phyloP scores from a whole-genome alignment of 2,329 filamentous ascomycete species.

The Neoarthrinium moseri region DNA sequence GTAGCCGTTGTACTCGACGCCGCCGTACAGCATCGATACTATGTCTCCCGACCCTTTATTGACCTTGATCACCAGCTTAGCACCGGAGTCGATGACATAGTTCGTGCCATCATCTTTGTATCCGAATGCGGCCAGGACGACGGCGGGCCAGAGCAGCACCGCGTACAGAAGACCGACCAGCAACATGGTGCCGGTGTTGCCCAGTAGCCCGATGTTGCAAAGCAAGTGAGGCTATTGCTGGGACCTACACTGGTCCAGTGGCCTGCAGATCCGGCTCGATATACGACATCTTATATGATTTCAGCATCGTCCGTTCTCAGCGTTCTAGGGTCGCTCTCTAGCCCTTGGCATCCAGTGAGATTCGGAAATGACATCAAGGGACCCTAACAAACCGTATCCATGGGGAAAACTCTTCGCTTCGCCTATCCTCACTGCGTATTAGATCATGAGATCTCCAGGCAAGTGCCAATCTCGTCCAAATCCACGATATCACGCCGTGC shows the following conservation, averaged over 20 bases:
- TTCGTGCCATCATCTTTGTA: conserved; percentile 36
- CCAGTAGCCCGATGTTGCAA: background rate
- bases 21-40: conserved; percentile 22
- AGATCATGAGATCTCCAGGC: background rate
- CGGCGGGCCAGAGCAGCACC: conserved; percentile 24
- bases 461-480: background rate
- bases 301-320: background rate
- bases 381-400: too few species aligned
- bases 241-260: background rate
- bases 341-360: background rate
- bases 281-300: background rate
- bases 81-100: conserved; percentile 35
- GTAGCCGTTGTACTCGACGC: conserved; percentile 13
- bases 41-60: conserved; percentile 34
- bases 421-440: background rate
- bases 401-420: background rate
- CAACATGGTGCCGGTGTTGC: conserved; percentile 20
- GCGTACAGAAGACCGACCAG: conserved; percentile 22
- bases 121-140: conserved; percentile 35
- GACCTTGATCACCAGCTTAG: conserved; percentile 31
- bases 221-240: too few species aligned
- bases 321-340: background rate
- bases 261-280: background rate
- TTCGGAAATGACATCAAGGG: too few species aligned
- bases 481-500: too few species aligned